Percentiles rank a stretch among this genome's conserved stretches.
Conservation (phyloP, 176 grass and related monocot genomes). For the Oryza meyeriana region DNA sequence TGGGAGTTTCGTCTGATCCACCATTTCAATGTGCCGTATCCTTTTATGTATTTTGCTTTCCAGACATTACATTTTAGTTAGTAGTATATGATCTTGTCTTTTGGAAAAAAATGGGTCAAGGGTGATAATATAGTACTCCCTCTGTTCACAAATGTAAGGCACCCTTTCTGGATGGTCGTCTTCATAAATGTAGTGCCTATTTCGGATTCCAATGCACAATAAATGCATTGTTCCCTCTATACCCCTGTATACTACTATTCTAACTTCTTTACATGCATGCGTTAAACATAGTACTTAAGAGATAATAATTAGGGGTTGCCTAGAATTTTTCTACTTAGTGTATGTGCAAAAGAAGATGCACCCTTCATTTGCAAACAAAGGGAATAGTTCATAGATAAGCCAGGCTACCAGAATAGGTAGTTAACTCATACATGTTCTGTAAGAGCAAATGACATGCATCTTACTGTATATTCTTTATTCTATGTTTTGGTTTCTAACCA, state of each 20-base stretch:
- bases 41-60: constrained; percentile 7
- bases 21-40: constrained; percentile 9
- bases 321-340: neutral
- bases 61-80: neutral
- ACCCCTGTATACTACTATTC: neutral
- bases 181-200: neutral
- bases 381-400: neutral
- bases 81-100: neutral
- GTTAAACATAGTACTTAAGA: no score
- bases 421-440: constrained; percentile 15
- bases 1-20: neutral
- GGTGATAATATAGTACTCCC: neutral
- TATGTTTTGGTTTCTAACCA: constrained; percentile 19
- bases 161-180: neutral
- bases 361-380: neutral
- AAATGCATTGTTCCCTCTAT: neutral
- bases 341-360: neutral
- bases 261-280: neutral
- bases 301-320: no score
- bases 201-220: neutral
- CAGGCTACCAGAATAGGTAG: neutral
- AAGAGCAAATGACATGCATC: neutral
- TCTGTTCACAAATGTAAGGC: neutral
- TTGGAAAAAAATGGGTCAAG: neutral
- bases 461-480: constrained; percentile 10